Percentiles rank a stretch among this genome's conserved stretches.
Evolutionary conservation across 768 basidiomycete species (phyloP).

Genomic region (Collybia nuda): DNA sequence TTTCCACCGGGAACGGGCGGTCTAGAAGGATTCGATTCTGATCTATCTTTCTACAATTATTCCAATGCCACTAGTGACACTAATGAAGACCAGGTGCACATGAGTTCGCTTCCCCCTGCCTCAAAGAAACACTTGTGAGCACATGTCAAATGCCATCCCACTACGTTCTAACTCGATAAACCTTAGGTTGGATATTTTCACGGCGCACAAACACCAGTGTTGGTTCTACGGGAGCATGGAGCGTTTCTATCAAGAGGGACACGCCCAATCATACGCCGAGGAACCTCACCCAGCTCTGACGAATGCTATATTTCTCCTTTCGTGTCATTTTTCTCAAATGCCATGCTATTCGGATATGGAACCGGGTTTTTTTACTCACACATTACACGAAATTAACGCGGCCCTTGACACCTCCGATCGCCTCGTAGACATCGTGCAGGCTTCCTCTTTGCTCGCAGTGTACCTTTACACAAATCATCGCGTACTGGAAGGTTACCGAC

Average conservation of each 20-base stretch:
- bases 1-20: not conserved
- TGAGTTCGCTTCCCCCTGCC: not conserved
- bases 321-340: constrained; percentile 51
- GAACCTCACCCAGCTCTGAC: constrained; percentile 58
- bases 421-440: constrained; percentile 58
- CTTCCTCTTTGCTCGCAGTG: constrained; percentile 56
- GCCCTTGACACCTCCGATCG: constrained; percentile 56
- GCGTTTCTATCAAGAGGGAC: constrained; percentile 27
- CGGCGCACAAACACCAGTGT: constrained; percentile 58
- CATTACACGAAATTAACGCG: constrained; percentile 49
- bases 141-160: not conserved
- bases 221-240: constrained; percentile 52
- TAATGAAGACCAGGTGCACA: not conserved
- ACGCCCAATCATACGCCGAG: constrained; percentile 21
- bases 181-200: constrained; percentile 51
- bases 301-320: constrained; percentile 62
- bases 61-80: too few species aligned
- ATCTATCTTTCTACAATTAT: not conserved
- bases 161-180: not conserved
- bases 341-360: constrained; percentile 42
- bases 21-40: not conserved
- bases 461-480: constrained; percentile 61
- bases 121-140: constrained; percentile 2
- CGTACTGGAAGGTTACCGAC: constrained; percentile 58
- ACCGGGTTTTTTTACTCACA: constrained; percentile 45